A percentile compares a stretch with the other conserved stretches of the same genome.
phyloP scores from a whole-genome alignment of 768 basidiomycete species.

The Candolleomyces eurysporus region DNA sequence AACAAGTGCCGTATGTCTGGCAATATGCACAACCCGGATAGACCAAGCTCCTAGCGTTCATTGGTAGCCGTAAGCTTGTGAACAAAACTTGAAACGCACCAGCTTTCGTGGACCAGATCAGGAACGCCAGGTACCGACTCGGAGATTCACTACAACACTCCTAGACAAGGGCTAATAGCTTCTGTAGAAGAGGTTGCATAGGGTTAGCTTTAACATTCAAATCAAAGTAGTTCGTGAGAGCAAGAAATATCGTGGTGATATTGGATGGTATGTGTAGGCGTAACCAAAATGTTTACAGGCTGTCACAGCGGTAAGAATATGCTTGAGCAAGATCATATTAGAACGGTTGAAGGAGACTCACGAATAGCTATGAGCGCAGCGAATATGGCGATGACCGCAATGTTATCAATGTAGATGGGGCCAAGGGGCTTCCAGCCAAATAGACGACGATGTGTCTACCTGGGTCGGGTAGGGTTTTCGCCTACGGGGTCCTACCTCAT shows the following conservation, averaged over 20 bases:
- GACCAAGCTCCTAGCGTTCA: no score
- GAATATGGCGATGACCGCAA: conserved; percentile 65
- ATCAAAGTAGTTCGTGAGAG: neutral
- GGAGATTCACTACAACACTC: no score
- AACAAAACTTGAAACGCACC: no score
- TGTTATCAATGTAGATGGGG: conserved; percentile 22
- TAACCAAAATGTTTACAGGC: conserved; percentile 41
- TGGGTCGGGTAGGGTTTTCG: no score
- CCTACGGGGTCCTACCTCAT: no score
- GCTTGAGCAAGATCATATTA: conserved; percentile 16
- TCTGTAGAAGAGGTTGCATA: neutral
- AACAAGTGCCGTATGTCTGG: no score
- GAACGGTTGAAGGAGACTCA: conserved; percentile 37
- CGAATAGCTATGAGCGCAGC: conserved; percentile 75
- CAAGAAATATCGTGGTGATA: conserved; percentile 14
- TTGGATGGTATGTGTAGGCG: conserved; percentile 39
- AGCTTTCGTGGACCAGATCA: no score
- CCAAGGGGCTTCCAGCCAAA: no score
- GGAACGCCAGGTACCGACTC: no score
- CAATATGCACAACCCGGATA: no score
- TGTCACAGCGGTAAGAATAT: conserved; percentile 12
- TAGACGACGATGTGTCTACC: no score
- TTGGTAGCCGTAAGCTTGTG: no score
- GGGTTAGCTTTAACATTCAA: neutral
- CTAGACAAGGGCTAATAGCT: neutral